Evolutionary conservation across 106 monocot genomes (phyloP).

Genomic region (Acorus gramineus): DNA sequence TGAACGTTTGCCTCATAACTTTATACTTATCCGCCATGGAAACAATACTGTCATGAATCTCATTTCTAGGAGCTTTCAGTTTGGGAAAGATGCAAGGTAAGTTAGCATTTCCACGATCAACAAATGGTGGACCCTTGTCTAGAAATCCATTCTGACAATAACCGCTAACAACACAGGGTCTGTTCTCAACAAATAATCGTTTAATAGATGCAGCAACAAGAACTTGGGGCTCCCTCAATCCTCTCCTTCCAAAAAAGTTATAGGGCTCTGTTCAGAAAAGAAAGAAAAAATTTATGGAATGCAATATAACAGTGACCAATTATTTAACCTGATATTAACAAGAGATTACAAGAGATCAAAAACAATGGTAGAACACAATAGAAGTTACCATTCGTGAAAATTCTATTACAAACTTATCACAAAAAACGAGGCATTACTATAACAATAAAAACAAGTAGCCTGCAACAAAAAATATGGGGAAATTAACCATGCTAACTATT

Average conservation of each 20-base stretch:
- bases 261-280: constrained; percentile 64
- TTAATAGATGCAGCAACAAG: constrained; percentile 76
- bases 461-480: too few relatives aligned
- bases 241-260: constrained; percentile 62
- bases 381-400: too few relatives aligned
- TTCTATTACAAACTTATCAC: too few relatives aligned
- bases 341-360: too few relatives aligned
- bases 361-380: too few relatives aligned
- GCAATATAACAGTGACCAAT: too few relatives aligned
- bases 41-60: constrained; percentile 22
- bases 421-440: too few relatives aligned
- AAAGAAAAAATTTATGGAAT: constrained; percentile 3
- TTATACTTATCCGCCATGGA: constrained; percentile 79
- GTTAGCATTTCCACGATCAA: constrained; percentile 4
- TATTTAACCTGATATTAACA: too few relatives aligned
- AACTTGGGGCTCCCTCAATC: constrained; percentile 75
- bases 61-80: constrained; percentile 13
- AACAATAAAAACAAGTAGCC: too few relatives aligned
- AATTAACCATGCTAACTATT: too few relatives aligned
- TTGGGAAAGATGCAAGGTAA: constrained; percentile 6
- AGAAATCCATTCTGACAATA: constrained; percentile 33
- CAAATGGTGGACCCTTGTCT: constrained; percentile 8
- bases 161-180: constrained; percentile 69
- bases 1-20: constrained; percentile 70
- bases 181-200: constrained; percentile 76